Evolutionary conservation across 2,329 filamentous ascomycete genomes (phyloP).

Genomic region (Juglanconis oblonga): DNA sequence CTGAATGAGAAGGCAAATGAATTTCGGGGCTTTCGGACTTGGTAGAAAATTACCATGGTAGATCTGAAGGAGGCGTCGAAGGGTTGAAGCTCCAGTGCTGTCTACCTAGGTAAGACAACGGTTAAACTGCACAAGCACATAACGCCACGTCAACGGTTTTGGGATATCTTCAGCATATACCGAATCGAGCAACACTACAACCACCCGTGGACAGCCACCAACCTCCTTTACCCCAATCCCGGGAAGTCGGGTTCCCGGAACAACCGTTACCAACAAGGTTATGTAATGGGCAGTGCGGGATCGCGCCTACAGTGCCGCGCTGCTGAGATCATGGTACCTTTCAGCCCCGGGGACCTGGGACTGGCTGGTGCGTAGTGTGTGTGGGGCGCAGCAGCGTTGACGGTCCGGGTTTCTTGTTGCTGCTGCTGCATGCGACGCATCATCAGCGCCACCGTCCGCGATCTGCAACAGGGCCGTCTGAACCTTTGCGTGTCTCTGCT

Average conservation of each 20-base stretch:
- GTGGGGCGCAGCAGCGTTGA: not conserved
- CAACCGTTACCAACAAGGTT: not conserved
- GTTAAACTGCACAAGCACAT: not conserved
- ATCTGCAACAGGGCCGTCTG: not conserved
- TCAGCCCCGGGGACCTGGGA: not conserved
- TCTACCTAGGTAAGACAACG: too few species aligned
- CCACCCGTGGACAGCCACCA: not conserved
- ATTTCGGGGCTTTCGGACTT: too few species aligned
- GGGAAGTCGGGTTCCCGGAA: not conserved
- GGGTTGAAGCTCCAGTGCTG: too few species aligned
- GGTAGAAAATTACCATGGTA: too few species aligned
- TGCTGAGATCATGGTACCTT: not conserved
- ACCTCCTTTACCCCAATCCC: not conserved
- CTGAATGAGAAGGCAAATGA: too few species aligned
- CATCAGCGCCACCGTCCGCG: not conserved
- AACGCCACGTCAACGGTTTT: not conserved
- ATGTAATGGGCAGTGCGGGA: not conserved
- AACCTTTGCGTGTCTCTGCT: too few species aligned
- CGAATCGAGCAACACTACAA: not conserved
- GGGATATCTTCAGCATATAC: not conserved
- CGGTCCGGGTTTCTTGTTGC: too few species aligned
- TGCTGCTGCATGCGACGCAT: constrained; percentile 7
- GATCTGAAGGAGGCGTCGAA: too few species aligned
- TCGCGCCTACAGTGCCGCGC: not conserved
- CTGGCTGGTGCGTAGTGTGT: not conserved